Evolutionary conservation across 768 basidiomycete species (phyloP).

Genomic region (Collybia mongolica): DNA sequence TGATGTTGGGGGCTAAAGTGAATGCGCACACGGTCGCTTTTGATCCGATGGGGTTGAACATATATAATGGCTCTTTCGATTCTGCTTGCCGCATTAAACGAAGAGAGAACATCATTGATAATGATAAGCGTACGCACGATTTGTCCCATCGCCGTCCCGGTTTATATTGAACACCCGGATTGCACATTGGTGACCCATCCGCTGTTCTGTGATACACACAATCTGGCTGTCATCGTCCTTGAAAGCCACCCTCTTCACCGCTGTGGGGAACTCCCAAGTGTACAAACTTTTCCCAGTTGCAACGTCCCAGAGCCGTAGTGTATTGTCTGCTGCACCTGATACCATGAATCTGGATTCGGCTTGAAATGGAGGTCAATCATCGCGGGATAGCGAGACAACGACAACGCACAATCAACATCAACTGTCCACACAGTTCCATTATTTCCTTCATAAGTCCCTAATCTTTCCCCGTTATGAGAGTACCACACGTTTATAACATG

Average conservation of each 20-base stretch:
- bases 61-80: slow-evolving; percentile 65
- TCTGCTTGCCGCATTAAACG: slow-evolving; percentile 43
- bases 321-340: slow-evolving; percentile 93
- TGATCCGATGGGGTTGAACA: slow-evolving; percentile 88
- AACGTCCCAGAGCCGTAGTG: slow-evolving; percentile 87
- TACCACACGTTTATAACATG: slow-evolving; percentile 95
- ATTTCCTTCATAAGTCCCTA: slow-evolving; percentile 95
- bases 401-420: slow-evolving; percentile 85
- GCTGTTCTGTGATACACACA: slow-evolving; percentile 95
- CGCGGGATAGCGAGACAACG: background rate
- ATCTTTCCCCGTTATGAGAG: slow-evolving; percentile 93
- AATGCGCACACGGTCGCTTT: slow-evolving; percentile 98
- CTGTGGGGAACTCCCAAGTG: slow-evolving; percentile 97
- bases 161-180: slow-evolving; percentile 90
- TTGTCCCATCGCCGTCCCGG: slow-evolving; percentile 73
- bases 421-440: slow-evolving; percentile 98
- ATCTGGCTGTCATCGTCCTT: slow-evolving; percentile 81
- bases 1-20: slow-evolving; percentile 69
- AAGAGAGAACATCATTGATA: background rate
- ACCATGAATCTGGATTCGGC: slow-evolving; percentile 85
- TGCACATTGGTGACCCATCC: slow-evolving; percentile 90
- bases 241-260: slow-evolving; percentile 94
- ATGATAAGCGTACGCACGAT: slow-evolving; percentile 57
- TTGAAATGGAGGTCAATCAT: slow-evolving; percentile 11
- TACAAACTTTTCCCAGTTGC: slow-evolving; percentile 88